Evolutionary conservation across 257 asterid genomes (phyloP), one percentile per base, ranked within the genome.

Genomic region (Plantago elongata): DNA sequence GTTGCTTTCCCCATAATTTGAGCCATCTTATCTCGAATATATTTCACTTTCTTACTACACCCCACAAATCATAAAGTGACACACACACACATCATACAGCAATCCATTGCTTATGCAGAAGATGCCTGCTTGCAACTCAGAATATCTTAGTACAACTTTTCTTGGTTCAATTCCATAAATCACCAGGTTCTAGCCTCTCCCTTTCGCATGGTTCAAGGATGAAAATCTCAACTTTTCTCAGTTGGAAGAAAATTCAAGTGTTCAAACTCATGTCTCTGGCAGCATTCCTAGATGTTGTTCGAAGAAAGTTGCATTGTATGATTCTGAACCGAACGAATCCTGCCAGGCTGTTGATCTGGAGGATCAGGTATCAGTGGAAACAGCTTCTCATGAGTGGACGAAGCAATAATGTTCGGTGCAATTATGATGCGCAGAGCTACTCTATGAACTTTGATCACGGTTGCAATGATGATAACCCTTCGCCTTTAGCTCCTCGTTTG

Each of bases 401-500:
- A 27, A 54, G 40, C 15, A 70, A 75, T 49, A 61, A 70, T 54
- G 52, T 43, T n/a, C 52, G 76, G 63, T 78, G 67, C 72, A 78
- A 59, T 62, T 84, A 84, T 18, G 88, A 81, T 52, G 75, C 83
- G 45, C 66, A 65, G 40, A 84, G 87, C 62, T 84, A 84, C 69
- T 74, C 72, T 54, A 78, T 70, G 62, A 84, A 81, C 77, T 84
- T 81, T 47, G 90, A 84, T 52, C 79, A 78, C 40, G 90, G 85
- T 37, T 60, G 71, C 22, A 70, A 59, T 12, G 61, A 67, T 46
- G 82, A 77, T 18, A 74, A 61, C 52, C 69, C 63, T 14, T 77
- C 82, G 13, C 87, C 85, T 54, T 72, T 76, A 51, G 83, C 74
- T 72, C 90, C 84, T 27, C 57, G 66, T 18, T 59, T 3, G 37